A percentile compares a stretch with the other conserved stretches of the same genome.
Conservation (phyloP, 306 rosid genomes). For the Prunus persica region Prunus_persica_NCBIv2 NC_034009.1:8065001-8065500, state of each 20-base stretch:
- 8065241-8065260: slow-evolving; percentile 75
- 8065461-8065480: slow-evolving; percentile 32
- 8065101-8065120: not conserved
- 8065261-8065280: slow-evolving; percentile 75
- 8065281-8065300: slow-evolving; percentile 77
- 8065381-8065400: slow-evolving; percentile 78
- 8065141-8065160: not conserved
- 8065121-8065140: not conserved
- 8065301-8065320: slow-evolving; percentile 80
- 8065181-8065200: slow-evolving; percentile 4
- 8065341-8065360: slow-evolving; percentile 69
- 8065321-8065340: slow-evolving; percentile 77
- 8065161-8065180: not conserved
- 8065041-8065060: not conserved
- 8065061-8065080: not conserved
- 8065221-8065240: slow-evolving; percentile 14
- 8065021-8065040: not conserved
- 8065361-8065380: slow-evolving; percentile 63
- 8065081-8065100: not conserved
- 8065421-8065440: slow-evolving; percentile 46
- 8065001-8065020: not conserved
- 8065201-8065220: not conserved
- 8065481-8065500: slow-evolving; percentile 11
- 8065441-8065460: slow-evolving; percentile 61
- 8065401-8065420: slow-evolving; percentile 59